A percentile compares a stretch with the other conserved stretches of the same genome.
These are phyloP conservation scores for Phytophthora sansomeana DNA, from an alignment of 352 stramenopile species.

Conservation along the genomic window DNA sequence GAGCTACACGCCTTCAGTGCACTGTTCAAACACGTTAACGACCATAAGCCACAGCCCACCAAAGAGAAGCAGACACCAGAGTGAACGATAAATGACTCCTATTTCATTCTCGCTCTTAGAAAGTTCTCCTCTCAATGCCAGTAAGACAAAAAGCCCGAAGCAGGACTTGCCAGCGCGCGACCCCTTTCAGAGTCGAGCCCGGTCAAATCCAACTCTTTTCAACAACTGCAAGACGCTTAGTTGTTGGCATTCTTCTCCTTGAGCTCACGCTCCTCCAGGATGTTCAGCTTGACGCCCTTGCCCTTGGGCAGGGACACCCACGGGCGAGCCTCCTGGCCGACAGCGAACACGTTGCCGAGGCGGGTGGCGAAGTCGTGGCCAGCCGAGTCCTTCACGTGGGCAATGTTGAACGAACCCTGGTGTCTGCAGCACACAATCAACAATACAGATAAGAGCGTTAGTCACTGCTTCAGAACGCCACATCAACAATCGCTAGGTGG, in stretches of 20 bases:
- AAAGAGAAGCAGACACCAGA: not conserved
- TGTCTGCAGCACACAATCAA: conserved; percentile 77
- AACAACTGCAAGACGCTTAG: conserved; percentile 44
- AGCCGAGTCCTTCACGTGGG: conserved; percentile 98
- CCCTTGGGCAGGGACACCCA: conserved; percentile 97
- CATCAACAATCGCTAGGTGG: conserved; percentile 2
- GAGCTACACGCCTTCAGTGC: not conserved
- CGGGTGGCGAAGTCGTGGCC: conserved; percentile 98
- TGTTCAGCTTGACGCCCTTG: conserved; percentile 99
- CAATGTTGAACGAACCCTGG: conserved; percentile 99
- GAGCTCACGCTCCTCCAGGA: conserved; percentile 95
- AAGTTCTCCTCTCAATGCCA: conserved; percentile 44
- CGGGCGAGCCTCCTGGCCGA: conserved; percentile 94
- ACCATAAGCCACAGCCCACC: not conserved
- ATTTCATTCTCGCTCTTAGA: conserved; percentile 46
- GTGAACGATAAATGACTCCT: conserved; percentile 39
- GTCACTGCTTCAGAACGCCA: conserved; percentile 10
- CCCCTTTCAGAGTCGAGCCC: conserved; percentile 22
- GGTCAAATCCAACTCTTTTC: conserved; percentile 3
- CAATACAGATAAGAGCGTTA: conserved; percentile 32
- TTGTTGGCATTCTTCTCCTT: conserved; percentile 82
- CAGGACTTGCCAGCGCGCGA: conserved; percentile 18
- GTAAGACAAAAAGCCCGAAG: conserved; percentile 14
- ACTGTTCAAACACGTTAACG: not conserved
- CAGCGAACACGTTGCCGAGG: conserved; percentile 97